These are phyloP conservation scores for Chaetomium olivaceum DNA, from an alignment of 2,329 filamentous ascomycete genomes.

Conservation along the genomic window DNA sequence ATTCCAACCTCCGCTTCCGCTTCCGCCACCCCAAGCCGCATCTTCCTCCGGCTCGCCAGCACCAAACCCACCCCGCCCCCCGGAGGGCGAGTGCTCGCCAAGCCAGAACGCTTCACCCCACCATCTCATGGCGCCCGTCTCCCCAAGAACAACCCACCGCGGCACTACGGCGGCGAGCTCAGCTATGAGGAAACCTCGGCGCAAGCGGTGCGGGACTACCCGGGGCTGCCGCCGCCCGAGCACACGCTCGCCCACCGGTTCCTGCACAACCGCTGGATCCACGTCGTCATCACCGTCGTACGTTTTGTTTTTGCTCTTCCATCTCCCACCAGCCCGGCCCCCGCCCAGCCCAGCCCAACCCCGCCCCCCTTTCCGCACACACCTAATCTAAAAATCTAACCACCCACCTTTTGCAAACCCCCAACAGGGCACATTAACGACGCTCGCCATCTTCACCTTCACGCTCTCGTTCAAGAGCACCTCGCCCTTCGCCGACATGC, in stretches of 20 bases:
- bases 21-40: conserved; percentile 31
- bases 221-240: conserved; percentile 82
- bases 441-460: conserved; percentile 71
- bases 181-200: conserved; percentile 64
- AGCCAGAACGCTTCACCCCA: conserved; percentile 86
- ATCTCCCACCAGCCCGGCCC: not conserved
- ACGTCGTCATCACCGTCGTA: conserved; percentile 83
- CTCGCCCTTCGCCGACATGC: conserved; percentile 76
- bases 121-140: conserved; percentile 82
- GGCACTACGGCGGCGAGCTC: conserved; percentile 73
- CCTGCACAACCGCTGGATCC: conserved; percentile 72
- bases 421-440: conserved; percentile 64
- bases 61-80: conserved; percentile 22
- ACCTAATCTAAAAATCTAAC: not conserved
- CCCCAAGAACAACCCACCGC: conserved; percentile 55
- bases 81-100: conserved; percentile 71
- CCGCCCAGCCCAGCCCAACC: not conserved
- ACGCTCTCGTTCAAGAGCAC: conserved; percentile 75
- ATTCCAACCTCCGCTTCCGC: conserved; percentile 32
- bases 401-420: too few species aligned
- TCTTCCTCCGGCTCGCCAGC: conserved; percentile 21
- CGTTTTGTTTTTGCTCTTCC: conserved; percentile 33
- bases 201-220: conserved; percentile 74
- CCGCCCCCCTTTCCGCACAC: too few species aligned
- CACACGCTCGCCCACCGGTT: conserved; percentile 85